Base-by-base conservation (phyloP, 352 stramenopile genomes). In the Thalassiosira pacifica region DNA sequence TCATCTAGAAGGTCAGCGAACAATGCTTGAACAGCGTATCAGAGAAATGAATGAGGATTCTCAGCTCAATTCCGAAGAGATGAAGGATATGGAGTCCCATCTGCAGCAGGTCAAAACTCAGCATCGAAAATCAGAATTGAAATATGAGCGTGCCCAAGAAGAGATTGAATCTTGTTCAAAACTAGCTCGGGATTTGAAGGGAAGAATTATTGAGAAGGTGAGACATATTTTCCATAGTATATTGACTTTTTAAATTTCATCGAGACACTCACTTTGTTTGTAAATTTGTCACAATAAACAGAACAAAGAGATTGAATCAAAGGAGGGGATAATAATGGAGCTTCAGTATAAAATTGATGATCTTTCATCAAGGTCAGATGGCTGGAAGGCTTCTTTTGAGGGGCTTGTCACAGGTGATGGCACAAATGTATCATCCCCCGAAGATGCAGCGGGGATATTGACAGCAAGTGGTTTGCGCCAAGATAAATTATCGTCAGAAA, bases 311-410 rank as follows among this genome's bases (percentile, higher is more conserved):
- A 82, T 90, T 67, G 73, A 86, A 63, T 82, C 69, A 29, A 84
- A 89, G 22, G 77, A 86, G 48, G 31, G 29, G 6, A n/a, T 27
- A 11, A 75, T 86, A 13, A 75, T 89, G 60, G 42, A 74, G 0
- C 77, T 86, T 10, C 83, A 90, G 32, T 90, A 82, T 57, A 68
- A 86, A 78, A 34, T 90, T 61, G 83, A 90, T 53, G 60, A 82
- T 42, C 32, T 90, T 59, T 29, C 68, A 53, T 59, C 83, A 29
- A 59, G 55, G 45, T 45, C 70, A 57, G 83, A 89, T 63, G 77
- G 71, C 3, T 80, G 73, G 72, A 79, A 69, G 37, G 57, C 67
- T 24, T 80, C 64, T 22, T 65, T 79, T 32, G 34, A 71, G 9
- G n/a, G 48, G 19, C 8, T 64, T 16, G 45, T 55, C 31, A 64